Evolutionary conservation across 371 early-diverging fungal species (phyloP).

Genomic region (Mucor piriformis): DNA sequence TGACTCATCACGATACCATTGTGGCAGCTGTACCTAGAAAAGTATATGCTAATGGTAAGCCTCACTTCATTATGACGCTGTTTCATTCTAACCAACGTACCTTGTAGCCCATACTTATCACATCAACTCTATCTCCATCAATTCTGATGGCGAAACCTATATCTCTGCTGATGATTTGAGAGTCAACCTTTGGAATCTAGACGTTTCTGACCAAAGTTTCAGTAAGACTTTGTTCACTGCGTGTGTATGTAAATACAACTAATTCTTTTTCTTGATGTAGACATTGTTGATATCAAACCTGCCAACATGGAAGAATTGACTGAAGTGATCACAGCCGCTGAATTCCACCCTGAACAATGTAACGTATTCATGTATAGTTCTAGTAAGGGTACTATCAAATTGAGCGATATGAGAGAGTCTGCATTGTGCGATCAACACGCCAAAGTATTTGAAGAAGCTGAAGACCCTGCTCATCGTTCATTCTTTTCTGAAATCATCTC

Average conservation of each 20-base stretch:
- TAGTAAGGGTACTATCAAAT: constrained; percentile 96
- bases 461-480: constrained; percentile 92
- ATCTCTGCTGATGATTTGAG: constrained; percentile 98
- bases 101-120: constrained; percentile 94
- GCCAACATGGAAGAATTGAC: constrained; percentile 98
- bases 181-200: constrained; percentile 98
- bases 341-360: constrained; percentile 97
- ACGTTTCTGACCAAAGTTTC: constrained; percentile 96
- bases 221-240: constrained; percentile 71
- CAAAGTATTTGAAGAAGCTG: constrained; percentile 95
- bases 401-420: constrained; percentile 95
- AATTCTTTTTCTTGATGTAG: constrained; percentile 32
- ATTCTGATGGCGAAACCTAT: constrained; percentile 96
- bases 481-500: constrained; percentile 99
- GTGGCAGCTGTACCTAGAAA: constrained; percentile 94
- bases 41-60: constrained; percentile 84
- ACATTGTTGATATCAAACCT: constrained; percentile 99
- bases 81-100: not conserved
- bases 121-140: constrained; percentile 98
- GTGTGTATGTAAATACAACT: not conserved
- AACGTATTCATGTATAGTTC: constrained; percentile 98
- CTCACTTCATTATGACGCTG: constrained; percentile 20
- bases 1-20: constrained; percentile 92
- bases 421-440: constrained; percentile 95
- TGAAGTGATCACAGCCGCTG: constrained; percentile 99